A percentile compares a stretch with the other conserved stretches of the same genome.
These are phyloP conservation scores for Amaranthus cruentus DNA, from an alignment of 148 eudicot genomes.

Conservation along the genomic window DNA sequence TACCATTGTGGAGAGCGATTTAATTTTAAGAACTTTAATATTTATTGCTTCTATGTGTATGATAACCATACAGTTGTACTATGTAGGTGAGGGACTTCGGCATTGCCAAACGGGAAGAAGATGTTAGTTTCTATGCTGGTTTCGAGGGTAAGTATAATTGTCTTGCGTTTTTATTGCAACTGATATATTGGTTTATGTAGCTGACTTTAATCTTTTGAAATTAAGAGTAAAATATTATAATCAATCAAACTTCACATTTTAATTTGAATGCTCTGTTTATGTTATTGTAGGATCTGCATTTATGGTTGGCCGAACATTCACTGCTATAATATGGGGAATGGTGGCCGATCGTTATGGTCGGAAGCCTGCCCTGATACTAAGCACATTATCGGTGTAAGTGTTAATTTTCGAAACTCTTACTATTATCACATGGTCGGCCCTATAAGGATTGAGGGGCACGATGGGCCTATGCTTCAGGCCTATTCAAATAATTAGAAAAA, in stretches of 20 bases:
- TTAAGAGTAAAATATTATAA: not conserved
- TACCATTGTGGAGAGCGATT: too few relatives aligned
- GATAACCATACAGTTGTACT: not conserved
- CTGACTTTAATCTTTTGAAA: not conserved
- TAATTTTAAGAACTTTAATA: too few relatives aligned
- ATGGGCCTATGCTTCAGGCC: too few relatives aligned
- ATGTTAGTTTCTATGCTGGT: constrained; percentile 70
- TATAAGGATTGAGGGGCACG: too few relatives aligned
- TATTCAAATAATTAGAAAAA: too few relatives aligned
- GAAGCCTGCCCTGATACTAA: constrained; percentile 50
- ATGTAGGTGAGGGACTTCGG: constrained; percentile 53
- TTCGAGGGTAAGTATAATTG: constrained; percentile 47
- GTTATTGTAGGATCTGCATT: constrained; percentile 54
- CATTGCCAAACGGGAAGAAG: constrained; percentile 66
- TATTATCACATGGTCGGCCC: too few relatives aligned
- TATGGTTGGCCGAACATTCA: constrained; percentile 72
- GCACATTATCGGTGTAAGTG: constrained; percentile 51
- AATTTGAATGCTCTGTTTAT: constrained; percentile 14
- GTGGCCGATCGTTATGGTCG: constrained; percentile 72
- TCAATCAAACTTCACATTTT: not conserved
- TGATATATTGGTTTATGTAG: too few relatives aligned
- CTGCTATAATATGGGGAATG: constrained; percentile 64
- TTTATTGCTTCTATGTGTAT: too few relatives aligned
- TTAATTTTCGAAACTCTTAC: not conserved
- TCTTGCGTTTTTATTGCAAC: not conserved